Base-by-base conservation (phyloP, 257 asterid species). In the Solanum ossicruentum region DNA sequence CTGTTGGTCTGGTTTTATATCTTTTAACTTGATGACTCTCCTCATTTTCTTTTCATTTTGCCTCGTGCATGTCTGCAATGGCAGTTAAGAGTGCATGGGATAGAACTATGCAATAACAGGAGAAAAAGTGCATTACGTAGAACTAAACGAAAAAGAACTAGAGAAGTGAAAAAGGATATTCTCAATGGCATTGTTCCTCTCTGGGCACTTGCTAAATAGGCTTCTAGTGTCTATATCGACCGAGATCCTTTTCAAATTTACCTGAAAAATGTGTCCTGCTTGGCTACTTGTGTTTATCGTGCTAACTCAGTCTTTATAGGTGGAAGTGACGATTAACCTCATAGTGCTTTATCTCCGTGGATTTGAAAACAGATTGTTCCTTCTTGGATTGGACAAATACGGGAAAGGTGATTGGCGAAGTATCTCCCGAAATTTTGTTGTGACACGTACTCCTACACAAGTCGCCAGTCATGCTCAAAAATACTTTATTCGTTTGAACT, bases 321-420 rank as follows among this genome's bases (percentile, higher is more conserved):
- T 10, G 49, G 13, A 70, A 39, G 17, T 70, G 49, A 41, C 16
- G 39, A 69, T 16, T 67, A 18, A 69, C 41, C 78, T 70, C 52
- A 69, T 36, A 70, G 5, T 70, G 51, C 5, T 16, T 70, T 66
- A 21, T 71, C 80, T 85, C 84, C 49, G 28, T 65, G 81, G 58
- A 11, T 36, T 83, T 85, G 69, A 39, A 36, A 70, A 70, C 90
- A 94, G 99, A 89, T 86, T 94, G 84, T 96, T 96, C 85, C 98
- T 96, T 88, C 93, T 94, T 49, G 99, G 99, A 26, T 80, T 96
- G 93, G 98, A 94, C 5, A 96, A 94, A 84, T 96, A 92, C 10
- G 98, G 99, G 20, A 96, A 93, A 88, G 99, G 99, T 12, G 98
- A 94, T 81, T 96, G 99, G 99, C 88, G 98, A 86, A 95, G 99